phyloP scores from a whole-genome alignment of 352 stramenopile species.

The Globisporangium emineosum region DNA sequence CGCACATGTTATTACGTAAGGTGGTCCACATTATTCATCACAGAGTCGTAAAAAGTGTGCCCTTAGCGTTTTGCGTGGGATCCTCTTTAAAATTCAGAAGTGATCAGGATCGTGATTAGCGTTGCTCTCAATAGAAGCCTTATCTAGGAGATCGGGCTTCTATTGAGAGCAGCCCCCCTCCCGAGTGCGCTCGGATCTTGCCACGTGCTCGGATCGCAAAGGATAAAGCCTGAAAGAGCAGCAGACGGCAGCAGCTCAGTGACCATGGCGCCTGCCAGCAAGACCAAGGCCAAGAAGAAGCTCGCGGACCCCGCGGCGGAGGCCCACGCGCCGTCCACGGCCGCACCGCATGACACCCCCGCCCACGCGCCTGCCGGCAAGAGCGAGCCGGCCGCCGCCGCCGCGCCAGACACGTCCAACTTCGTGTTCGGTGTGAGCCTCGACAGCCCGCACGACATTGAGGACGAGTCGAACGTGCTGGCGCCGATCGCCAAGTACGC shows the following conservation, averaged over 20 bases:
- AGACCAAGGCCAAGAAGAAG: slow-evolving; percentile 54
- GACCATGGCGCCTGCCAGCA: slow-evolving; percentile 35
- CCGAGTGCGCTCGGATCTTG: slow-evolving; percentile 2
- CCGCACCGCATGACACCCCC: neutral
- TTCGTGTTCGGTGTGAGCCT: slow-evolving; percentile 67
- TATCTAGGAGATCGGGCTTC: too few species aligned
- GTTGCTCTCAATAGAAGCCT: neutral
- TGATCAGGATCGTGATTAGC: too few species aligned
- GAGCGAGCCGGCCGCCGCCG: neutral
- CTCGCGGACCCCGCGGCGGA: slow-evolving; percentile 20
- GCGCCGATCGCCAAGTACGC: slow-evolving; percentile 84
- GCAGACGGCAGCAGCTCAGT: neutral
- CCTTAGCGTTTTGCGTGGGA: too few species aligned
- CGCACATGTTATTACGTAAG: too few species aligned
- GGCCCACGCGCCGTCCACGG: slow-evolving; percentile 16
- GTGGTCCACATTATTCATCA: too few species aligned
- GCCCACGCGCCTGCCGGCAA: neutral
- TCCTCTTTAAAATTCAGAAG: too few species aligned
- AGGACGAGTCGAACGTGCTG: slow-evolving; percentile 73
- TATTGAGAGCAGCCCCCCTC: neutral
- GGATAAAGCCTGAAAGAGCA: slow-evolving; percentile 3
- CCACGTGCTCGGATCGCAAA: slow-evolving; percentile 15
- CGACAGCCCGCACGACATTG: slow-evolving; percentile 48
- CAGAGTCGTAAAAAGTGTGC: too few species aligned
- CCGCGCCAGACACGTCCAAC: slow-evolving; percentile 10